These are phyloP conservation scores for Lactifluus hygrophoroides DNA, from an alignment of 768 basidiomycete genomes.

Conservation along the genomic window DNA sequence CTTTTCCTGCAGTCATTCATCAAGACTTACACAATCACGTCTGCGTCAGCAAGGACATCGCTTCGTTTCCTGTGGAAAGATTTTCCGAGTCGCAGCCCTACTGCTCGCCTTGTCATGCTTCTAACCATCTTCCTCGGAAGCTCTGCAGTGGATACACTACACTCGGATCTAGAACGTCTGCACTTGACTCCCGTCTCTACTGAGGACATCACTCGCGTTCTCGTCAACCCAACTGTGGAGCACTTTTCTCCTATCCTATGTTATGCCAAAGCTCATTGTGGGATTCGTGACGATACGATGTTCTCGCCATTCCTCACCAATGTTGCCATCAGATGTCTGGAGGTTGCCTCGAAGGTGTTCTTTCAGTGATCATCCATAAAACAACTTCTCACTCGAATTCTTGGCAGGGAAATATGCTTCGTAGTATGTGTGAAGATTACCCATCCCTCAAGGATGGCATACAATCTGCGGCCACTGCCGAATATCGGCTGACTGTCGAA, in stretches of 20 bases:
- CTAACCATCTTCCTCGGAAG: conserved; percentile 49
- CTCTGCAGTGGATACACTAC: conserved; percentile 19
- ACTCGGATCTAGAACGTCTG: conserved; percentile 45
- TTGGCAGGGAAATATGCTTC: conserved; percentile 55
- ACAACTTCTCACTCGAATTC: conserved; percentile 16
- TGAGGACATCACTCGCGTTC: conserved; percentile 51
- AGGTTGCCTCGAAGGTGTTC: conserved; percentile 43
- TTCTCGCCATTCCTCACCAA: conserved; percentile 44
- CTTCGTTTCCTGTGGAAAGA: conserved; percentile 58
- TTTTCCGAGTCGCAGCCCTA: conserved; percentile 52
- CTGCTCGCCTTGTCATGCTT: conserved; percentile 66
- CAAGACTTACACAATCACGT: conserved; percentile 58
- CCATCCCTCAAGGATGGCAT: conserved; percentile 37
- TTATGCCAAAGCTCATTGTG: conserved; percentile 38
- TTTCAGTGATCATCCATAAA: background rate
- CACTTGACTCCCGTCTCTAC: conserved; percentile 47
- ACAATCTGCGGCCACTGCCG: conserved; percentile 37
- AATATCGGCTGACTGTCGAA: conserved; percentile 44
- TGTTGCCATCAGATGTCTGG: conserved; percentile 51
- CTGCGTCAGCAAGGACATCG: conserved; percentile 37
- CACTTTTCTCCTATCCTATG: conserved; percentile 38
- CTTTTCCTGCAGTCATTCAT: conserved; percentile 47
- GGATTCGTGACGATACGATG: conserved; percentile 35
- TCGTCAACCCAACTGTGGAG: conserved; percentile 65
- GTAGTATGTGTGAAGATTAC: conserved; percentile 44